Evolutionary conservation across 116 monocot genomes (phyloP).

Genomic region (Cymodocea nodosa): DNA sequence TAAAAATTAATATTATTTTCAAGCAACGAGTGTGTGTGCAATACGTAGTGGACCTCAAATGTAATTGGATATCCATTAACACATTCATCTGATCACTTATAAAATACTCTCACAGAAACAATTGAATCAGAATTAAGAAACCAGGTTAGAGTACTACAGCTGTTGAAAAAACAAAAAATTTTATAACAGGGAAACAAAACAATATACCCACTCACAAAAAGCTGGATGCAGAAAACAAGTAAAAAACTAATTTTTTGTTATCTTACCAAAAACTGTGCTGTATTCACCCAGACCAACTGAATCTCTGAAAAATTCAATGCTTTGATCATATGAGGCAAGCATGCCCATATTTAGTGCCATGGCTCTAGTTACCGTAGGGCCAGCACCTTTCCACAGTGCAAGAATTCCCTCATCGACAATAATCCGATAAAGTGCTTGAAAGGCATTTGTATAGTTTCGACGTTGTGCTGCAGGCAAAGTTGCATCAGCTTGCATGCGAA

Average conservation of each 20-base stretch:
- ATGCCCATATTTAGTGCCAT: constrained; percentile 95
- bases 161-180: neutral
- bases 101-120: too few species aligned
- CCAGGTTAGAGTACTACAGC: neutral
- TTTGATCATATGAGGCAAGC: constrained; percentile 92
- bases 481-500: constrained; percentile 98
- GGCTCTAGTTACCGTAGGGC: constrained; percentile 79
- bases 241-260: neutral
- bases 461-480: constrained; percentile 69
- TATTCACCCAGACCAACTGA: constrained; percentile 66
- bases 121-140: neutral
- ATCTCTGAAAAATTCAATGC: constrained; percentile 72
- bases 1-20: too few species aligned
- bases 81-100: too few species aligned
- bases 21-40: too few species aligned
- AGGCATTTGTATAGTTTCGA: constrained; percentile 80
- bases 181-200: neutral
- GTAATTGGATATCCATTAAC: too few species aligned
- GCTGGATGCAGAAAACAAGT: neutral
- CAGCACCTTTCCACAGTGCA: constrained; percentile 95
- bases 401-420: constrained; percentile 82
- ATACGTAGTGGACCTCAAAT: too few species aligned
- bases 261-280: constrained; percentile 66
- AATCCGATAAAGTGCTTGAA: constrained; percentile 90
- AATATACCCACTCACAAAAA: neutral